These are phyloP conservation scores for Syzygium grande DNA, from an alignment of 345 rosid species.

Conservation along the genomic window DNA sequence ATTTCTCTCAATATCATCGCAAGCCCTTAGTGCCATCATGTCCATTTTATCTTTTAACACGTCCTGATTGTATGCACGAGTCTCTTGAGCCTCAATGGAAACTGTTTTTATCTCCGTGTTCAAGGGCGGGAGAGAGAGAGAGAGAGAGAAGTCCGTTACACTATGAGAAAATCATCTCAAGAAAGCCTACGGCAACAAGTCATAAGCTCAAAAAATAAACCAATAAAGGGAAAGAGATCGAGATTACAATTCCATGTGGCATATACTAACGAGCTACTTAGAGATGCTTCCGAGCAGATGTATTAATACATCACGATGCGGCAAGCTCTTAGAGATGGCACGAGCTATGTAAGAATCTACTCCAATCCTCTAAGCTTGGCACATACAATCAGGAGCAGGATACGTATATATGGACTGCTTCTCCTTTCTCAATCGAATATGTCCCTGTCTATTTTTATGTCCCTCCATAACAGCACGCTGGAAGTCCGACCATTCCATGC, in stretches of 20 bases:
- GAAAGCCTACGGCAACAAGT: neutral
- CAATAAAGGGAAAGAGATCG: neutral
- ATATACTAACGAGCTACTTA: neutral
- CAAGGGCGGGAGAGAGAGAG: neutral
- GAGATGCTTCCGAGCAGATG: neutral
- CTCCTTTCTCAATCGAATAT: slow-evolving; percentile 57
- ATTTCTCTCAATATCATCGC: neutral
- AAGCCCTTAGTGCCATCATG: neutral
- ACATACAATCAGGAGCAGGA: slow-evolving; percentile 95
- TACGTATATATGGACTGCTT: slow-evolving; percentile 88
- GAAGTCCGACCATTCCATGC: slow-evolving; percentile 72
- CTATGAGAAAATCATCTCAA: neutral
- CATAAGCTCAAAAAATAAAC: neutral
- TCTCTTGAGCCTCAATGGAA: neutral
- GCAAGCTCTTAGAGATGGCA: neutral
- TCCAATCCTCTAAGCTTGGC: slow-evolving; percentile 21
- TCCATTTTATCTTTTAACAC: neutral
- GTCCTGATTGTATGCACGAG: neutral
- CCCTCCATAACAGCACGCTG: slow-evolving; percentile 53
- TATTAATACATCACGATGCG: neutral
- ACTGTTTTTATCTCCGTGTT: neutral
- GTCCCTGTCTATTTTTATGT: slow-evolving; percentile 82
- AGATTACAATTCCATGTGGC: neutral
- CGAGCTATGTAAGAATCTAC: neutral
- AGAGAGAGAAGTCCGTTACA: neutral